These are phyloP conservation scores for Annona cherimola DNA, from an alignment of 164 flowering plant species.

Conservation along the genomic window DNA sequence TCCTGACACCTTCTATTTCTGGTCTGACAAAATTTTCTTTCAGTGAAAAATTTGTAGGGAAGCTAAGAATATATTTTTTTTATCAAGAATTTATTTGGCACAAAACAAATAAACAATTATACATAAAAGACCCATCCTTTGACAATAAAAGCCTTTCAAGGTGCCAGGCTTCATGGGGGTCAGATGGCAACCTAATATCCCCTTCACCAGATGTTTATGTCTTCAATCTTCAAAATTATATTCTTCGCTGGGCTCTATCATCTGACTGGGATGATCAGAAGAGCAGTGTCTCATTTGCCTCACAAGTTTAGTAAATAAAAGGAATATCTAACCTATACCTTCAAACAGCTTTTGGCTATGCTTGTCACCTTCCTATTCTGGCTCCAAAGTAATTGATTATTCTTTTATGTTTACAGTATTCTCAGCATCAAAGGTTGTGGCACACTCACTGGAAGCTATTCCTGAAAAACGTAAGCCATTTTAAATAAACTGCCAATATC, in stretches of 20 bases:
- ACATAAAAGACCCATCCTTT: neutral
- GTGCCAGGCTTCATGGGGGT: too few species aligned
- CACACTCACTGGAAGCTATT: slow-evolving; percentile 34
- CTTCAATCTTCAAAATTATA: neutral
- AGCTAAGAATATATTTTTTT: neutral
- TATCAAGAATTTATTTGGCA: neutral
- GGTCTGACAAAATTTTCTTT: slow-evolving; percentile 29
- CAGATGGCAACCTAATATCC: neutral
- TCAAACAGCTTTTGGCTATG: neutral
- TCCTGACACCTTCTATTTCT: slow-evolving; percentile 65
- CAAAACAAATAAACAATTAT: neutral
- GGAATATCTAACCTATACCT: too few species aligned
- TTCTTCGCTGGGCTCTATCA: neutral
- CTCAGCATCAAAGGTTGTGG: slow-evolving; percentile 46
- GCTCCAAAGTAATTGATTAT: slow-evolving; percentile 5
- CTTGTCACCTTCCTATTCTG: neutral
- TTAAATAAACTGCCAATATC: neutral
- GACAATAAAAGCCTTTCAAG: neutral
- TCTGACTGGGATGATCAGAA: neutral
- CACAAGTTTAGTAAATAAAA: too few species aligned
- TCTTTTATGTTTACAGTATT: slow-evolving; percentile 29
- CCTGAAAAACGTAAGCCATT: slow-evolving; percentile 25
- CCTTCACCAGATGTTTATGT: neutral
- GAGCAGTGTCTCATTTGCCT: too few species aligned
- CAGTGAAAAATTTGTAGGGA: neutral